Conservation (phyloP, 2,329 filamentous ascomycete species). For the Ilyonectria mors-panacis region DNA sequence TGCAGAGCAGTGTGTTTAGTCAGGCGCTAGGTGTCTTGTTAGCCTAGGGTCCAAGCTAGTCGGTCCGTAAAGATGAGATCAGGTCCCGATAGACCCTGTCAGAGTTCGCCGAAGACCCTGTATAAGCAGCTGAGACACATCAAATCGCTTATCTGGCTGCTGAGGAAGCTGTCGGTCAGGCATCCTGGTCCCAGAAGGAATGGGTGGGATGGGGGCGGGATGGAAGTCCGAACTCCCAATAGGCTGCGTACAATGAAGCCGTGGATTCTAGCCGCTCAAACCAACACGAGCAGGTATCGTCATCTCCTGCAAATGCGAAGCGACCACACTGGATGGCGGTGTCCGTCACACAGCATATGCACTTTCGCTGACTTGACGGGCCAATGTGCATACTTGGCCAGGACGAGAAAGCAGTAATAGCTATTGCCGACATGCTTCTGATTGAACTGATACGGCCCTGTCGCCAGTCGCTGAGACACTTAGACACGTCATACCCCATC, state of each 20-base stretch:
- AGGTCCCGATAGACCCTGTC: neutral
- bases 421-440: constrained; percentile 26
- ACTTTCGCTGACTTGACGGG: constrained; percentile 21
- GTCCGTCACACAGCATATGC: constrained; percentile 7
- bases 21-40: constrained; percentile 8
- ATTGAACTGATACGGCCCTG: constrained; percentile 19
- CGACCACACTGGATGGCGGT: constrained; percentile 9
- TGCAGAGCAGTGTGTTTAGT: constrained; percentile 12
- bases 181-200: neutral
- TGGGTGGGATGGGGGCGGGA: neutral
- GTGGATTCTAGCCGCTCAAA: neutral
- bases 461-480: constrained; percentile 9
- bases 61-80: constrained; percentile 9
- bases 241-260: neutral
- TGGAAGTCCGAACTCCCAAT: neutral
- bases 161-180: neutral
- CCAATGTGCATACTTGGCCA: constrained; percentile 12
- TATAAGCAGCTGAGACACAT: neutral
- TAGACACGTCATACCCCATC: constrained; percentile 24
- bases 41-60: constrained; percentile 5
- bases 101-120: constrained; percentile 11
- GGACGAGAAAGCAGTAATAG: neutral
- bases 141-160: constrained; percentile 14
- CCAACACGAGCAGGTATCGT: constrained; percentile 8
- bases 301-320: constrained; percentile 24